Conservation (phyloP, 192 early-diverging fungal species). For the Phlyctochytrium arcticum region DNA sequence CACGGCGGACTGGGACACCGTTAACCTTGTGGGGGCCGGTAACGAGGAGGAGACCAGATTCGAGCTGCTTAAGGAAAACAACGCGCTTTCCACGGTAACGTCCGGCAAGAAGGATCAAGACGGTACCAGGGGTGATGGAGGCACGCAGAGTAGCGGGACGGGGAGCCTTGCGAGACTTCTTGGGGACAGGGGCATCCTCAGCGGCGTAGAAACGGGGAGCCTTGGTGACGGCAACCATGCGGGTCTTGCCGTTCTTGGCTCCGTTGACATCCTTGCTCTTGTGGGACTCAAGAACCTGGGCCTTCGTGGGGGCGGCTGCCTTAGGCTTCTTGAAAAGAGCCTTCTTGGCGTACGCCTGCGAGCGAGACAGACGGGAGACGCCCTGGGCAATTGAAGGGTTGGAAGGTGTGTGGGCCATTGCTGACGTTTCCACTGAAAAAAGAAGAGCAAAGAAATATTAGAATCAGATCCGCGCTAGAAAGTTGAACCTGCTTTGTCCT, state of each 20-base stretch:
- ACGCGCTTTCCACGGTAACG: constrained; percentile 98
- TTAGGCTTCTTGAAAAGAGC: constrained; percentile 87
- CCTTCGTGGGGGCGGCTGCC: constrained; percentile 48
- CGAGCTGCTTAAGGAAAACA: constrained; percentile 96
- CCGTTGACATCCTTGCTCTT: constrained; percentile 72
- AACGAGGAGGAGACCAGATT: constrained; percentile 90
- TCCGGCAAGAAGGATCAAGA: constrained; percentile 93
- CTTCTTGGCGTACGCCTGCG: constrained; percentile 77
- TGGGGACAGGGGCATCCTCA: constrained; percentile 75
- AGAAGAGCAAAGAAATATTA: background rate
- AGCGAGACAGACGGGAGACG: constrained; percentile 78
- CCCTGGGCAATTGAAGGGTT: constrained; percentile 84
- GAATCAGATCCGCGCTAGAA: background rate
- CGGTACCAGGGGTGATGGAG: constrained; percentile 95
- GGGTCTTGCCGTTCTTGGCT: constrained; percentile 77
- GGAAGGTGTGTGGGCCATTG: constrained; percentile 33
- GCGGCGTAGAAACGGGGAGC: constrained; percentile 76
- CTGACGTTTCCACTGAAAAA: constrained; percentile 22
- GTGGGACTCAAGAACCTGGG: constrained; percentile 44
- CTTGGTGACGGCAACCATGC: constrained; percentile 66
- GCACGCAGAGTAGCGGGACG: constrained; percentile 73
- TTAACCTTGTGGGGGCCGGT: constrained; percentile 98
- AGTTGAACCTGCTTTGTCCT: background rate
- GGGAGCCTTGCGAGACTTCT: constrained; percentile 66
- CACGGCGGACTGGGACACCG: constrained; percentile 95